Evolutionary conservation across 257 asterid genomes (phyloP), one percentile per base, ranked within the genome.

Genomic region (Solanum paucissectum): DNA sequence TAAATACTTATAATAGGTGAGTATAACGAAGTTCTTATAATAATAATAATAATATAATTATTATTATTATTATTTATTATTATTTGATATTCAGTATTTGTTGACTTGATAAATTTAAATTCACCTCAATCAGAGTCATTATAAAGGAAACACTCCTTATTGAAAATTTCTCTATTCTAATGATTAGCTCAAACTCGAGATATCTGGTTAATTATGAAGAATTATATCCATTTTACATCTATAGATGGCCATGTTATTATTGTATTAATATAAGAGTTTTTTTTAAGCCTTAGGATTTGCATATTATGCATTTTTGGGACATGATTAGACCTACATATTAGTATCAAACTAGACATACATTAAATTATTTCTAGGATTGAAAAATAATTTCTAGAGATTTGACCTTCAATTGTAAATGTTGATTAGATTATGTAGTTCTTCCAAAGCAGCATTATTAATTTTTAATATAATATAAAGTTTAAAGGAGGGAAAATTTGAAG

Each of bases 251-350:
- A 0, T 18, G 4, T 18, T 18, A 18, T 18, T 55, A 55, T 18
- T 18, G 0, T 55, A 18, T 52, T 18, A 52, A 52, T 52, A 6
- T 18, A 55, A 55, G 62, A 55, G n/a, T 0, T 55, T 55, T 52
- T 14, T 55, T 55, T 0, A 18, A 6, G 64, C 64, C n/a, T 55
- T 55, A 55, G n/a, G 25, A 58, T 0, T 58, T 58, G 25, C 66
- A 58, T 58, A 21, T 58, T 18, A 55, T 55, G 64, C n/a, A 55
- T 55, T 55, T 55, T 55, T 55, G 37, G 37, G 84, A 25, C 66
- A 79, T 79, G 85, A 27, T 79, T 79, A 44, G 66, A 27, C 85
- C 85, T 14, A 79, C 85, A 8, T 44, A 44, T 79, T 44, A 79
- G 60, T 52, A 52, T 44, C 64, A 27, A 77, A 79, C 38, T 44